Evolutionary conservation across 2,329 filamentous ascomycete genomes (phyloP), one percentile per base, ranked within the genome.

Genomic region (Penicillium sp.): DNA sequence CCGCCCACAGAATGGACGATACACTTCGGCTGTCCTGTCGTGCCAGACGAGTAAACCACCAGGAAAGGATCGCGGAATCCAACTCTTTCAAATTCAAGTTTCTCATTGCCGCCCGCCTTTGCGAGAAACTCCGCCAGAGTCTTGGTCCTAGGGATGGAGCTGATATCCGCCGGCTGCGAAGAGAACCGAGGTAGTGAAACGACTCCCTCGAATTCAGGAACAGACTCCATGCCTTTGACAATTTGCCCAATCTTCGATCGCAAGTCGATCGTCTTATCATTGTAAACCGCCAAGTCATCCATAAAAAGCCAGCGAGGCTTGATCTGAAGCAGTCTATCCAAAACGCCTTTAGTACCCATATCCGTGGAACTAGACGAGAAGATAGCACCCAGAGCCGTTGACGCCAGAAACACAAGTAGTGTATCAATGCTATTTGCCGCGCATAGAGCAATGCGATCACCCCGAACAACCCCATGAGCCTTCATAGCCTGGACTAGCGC

Each of bases 1-100:
- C 74, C 74, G 20, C 74, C 74, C 7, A 72, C 70, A 0, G 85
- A 87, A 70, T 96, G 91, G 2, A 93, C 89, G 60, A 95, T 94
- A 57, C 89, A 92, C 68, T 95, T 95, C 13, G 91, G 91, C 20
- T 83, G 85, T 4, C 91, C 90, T 0, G 91, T 95, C 0, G 90
- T 95, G 2, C 90, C 90, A 1, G 86, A 89, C 0, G 88, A 84
- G 67, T 91, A 95, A 56, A 88, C 89, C 35, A 95, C 82, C 34
- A 93, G 75, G 72, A 90, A 88, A 0, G 91, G 90, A 60, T 93
- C 89, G 29, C 86, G 79, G 69, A 92, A 94, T 0, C 74, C 80
- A 6, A 90, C 76, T 38, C 85, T 80, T 38, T 82, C 80, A 57
- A 91, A 87, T 2, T 77, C 74, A 0, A 83, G 63, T 18, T 72